Evolutionary conservation across 495 filamentous ascomycete genomes (phyloP).

Genomic region (Penicillium subrubescens): DNA sequence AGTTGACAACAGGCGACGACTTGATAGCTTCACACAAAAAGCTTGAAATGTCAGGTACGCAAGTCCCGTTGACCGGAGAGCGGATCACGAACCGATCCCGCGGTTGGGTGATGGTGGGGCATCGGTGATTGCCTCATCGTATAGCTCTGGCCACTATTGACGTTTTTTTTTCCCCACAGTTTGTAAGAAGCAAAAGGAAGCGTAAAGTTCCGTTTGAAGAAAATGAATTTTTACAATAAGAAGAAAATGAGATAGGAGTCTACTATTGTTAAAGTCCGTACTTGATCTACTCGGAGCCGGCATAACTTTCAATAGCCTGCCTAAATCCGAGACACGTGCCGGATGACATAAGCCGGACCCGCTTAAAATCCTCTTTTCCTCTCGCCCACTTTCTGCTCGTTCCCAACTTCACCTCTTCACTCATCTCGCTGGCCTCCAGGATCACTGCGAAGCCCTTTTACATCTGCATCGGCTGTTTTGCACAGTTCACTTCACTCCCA

Average conservation of each 20-base stretch:
- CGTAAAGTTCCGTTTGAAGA: background rate
- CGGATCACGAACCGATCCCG: constrained; percentile 17
- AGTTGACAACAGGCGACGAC: background rate
- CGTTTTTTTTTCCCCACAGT: background rate
- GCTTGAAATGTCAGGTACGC: background rate
- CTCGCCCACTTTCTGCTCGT: constrained; percentile 6
- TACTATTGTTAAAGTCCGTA: background rate
- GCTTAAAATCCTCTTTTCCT: constrained; percentile 20
- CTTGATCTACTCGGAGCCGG: background rate
- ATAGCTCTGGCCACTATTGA: constrained; percentile 2
- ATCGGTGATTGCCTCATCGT: constrained; percentile 15
- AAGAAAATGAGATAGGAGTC: too few relatives aligned
- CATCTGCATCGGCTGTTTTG: constrained; percentile 27
- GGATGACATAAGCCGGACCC: constrained; percentile 25
- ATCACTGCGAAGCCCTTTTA: constrained; percentile 21
- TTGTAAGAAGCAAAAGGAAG: background rate
- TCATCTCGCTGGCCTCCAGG: constrained; percentile 21
- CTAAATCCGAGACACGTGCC: constrained; percentile 30
- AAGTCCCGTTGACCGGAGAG: background rate
- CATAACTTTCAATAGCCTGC: background rate
- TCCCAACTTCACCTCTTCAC: constrained; percentile 12
- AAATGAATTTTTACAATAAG: too few relatives aligned
- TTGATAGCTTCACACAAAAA: constrained; percentile 4
- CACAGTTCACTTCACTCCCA: constrained; percentile 18
- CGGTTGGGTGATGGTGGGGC: constrained; percentile 27